These are phyloP conservation scores for Zygoascus meyerae DNA, from an alignment of 1,139 yeast genomes.

Conservation along the genomic window DNA sequence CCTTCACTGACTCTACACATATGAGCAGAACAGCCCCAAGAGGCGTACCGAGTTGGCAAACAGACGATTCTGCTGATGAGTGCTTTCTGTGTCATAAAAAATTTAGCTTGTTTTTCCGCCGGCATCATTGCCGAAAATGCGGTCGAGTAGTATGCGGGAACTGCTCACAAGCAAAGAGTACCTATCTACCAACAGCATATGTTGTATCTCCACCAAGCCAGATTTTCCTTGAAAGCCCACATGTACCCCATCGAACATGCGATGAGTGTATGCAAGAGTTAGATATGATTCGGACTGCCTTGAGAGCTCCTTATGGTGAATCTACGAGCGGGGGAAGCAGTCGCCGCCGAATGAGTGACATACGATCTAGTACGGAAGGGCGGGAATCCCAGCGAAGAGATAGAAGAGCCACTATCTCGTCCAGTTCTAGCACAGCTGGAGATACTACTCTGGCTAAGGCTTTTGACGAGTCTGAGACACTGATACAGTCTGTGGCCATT, in stretches of 20 bases:
- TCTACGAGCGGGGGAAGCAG: conserved; percentile 3
- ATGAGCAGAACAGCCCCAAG: conserved; percentile 18
- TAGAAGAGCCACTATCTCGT: not conserved
- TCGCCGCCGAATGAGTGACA: conserved; percentile 1
- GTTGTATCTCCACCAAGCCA: conserved; percentile 46
- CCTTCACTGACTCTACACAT: not conserved
- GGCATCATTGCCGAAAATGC: conserved; percentile 87
- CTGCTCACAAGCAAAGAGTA: conserved; percentile 50
- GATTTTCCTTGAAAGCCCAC: conserved; percentile 44
- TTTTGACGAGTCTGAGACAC: conserved; percentile 20
- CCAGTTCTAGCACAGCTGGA: not conserved
- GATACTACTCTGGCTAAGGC: conserved; percentile 3
- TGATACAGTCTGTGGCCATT: conserved; percentile 28
- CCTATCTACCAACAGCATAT: conserved; percentile 45
- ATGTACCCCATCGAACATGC: conserved; percentile 60
- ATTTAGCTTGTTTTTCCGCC: conserved; percentile 65
- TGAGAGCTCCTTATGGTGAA: conserved; percentile 15
- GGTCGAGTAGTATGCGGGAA: conserved; percentile 68
- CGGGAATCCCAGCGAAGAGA: not conserved
- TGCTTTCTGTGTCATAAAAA: conserved; percentile 57
- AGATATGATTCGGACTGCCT: conserved; percentile 43
- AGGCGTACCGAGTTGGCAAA: conserved; percentile 65
- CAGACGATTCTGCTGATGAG: conserved; percentile 52
- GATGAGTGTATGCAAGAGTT: conserved; percentile 63
- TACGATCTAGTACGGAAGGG: not conserved